These are phyloP conservation scores for Colletotrichum orbiculare DNA, from an alignment of 2,329 filamentous ascomycete species.

Conservation along the genomic window DNA sequence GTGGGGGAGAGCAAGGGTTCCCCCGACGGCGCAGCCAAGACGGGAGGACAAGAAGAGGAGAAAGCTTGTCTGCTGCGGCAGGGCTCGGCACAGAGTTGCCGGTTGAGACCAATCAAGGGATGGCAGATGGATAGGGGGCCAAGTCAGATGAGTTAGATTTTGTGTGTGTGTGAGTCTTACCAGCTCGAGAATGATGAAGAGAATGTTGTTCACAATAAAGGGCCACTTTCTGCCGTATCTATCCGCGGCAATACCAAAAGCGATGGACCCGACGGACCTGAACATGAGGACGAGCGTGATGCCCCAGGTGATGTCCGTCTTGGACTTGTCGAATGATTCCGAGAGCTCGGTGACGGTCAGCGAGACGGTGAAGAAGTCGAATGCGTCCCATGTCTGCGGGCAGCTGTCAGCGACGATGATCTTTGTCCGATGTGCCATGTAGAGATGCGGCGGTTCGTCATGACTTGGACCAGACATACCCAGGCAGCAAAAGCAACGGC, in stretches of 20 bases:
- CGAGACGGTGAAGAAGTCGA: slow-evolving; percentile 75
- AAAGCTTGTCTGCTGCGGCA: slow-evolving; percentile 33
- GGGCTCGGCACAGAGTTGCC: slow-evolving; percentile 26
- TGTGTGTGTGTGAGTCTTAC: slow-evolving; percentile 53
- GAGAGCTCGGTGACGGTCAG: slow-evolving; percentile 66
- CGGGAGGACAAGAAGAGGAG: slow-evolving; percentile 10
- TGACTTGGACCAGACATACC: slow-evolving; percentile 49
- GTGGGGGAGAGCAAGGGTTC: slow-evolving; percentile 30
- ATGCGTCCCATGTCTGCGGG: slow-evolving; percentile 68
- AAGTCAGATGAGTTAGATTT: slow-evolving; percentile 35
- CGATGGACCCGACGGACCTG: slow-evolving; percentile 64
- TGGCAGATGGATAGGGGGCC: slow-evolving; percentile 10
- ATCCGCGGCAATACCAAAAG: slow-evolving; percentile 66
- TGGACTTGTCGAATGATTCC: slow-evolving; percentile 62
- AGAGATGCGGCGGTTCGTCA: not conserved
- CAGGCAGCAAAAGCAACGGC: slow-evolving; percentile 66
- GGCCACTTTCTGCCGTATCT: slow-evolving; percentile 75
- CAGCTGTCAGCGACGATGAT: not conserved
- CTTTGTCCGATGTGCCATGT: too few species aligned
- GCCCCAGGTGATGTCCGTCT: slow-evolving; percentile 71
- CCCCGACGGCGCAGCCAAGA: slow-evolving; percentile 31
- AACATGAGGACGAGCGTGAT: slow-evolving; percentile 73
- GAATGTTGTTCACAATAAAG: slow-evolving; percentile 79
- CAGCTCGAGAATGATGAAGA: slow-evolving; percentile 78
- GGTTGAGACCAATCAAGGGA: not conserved